Evolutionary conservation across 768 basidiomycete genomes (phyloP), one percentile per base, ranked within the genome.

Genomic region (Galerina sulciceps): DNA sequence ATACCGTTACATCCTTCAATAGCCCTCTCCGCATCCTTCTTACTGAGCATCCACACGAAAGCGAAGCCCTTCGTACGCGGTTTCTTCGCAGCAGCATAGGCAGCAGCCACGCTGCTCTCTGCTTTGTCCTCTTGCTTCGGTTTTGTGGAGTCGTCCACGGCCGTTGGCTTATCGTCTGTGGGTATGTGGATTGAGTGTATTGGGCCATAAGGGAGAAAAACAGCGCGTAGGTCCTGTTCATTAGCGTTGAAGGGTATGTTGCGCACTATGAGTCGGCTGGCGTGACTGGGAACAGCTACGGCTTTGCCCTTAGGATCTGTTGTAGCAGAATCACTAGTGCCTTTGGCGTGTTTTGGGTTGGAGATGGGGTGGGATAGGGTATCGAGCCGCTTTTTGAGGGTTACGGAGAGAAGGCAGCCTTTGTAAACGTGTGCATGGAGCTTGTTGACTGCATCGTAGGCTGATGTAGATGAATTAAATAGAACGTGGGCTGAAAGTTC

Each of bases 381-480:
- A 56, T 95, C 91, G 8, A 93, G 75, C 14, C 92, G 85, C 68
- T 94, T 94, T 80, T 96, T 95, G 48, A 96, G 81, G 6, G 90
- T 87, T 13, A 90, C 92, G 2, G 91, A 93, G n/a, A 98, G 83
- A 4, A 95, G 76, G 9, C 81, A 79, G 40, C 94, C 94, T 70
- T 96, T 96, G 83, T 90, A 96, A 26, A 95, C 90, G 69, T 96
- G 94, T 1, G 93, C 93, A 69, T 99, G 94, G 1, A 99, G 83
- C 71, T 91, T 93, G 53, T 73, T 76, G 38, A 91, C 85, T 1
- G 93, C 90, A 10, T 87, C 83, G 38, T 81, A 78, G 0, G 96
- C 94, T 23, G 82, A 72, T 6, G 79, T 77, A 1, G 93, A 86
- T 0, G 84, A 86, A 1, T 80, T 72, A 71, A 95, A 96, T 5